Evolutionary conservation across 495 filamentous ascomycete species (phyloP).

Genomic region (Trichoderma gamsii): DNA sequence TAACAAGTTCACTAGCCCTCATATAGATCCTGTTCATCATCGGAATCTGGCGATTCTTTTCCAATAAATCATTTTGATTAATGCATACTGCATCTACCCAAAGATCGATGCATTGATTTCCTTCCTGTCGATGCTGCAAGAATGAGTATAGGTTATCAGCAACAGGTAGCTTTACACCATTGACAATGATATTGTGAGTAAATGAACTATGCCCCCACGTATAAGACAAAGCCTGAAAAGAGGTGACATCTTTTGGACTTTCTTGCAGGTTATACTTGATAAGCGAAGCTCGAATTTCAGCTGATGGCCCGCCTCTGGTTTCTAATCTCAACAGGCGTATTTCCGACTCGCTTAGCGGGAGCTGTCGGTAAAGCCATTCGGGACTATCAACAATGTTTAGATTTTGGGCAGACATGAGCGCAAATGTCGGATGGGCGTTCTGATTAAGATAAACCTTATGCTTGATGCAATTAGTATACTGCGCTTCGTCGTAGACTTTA

Average conservation of each 20-base stretch:
- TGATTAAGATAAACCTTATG: too few species aligned
- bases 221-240: not conserved
- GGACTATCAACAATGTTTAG: not conserved
- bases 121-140: not conserved
- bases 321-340: not conserved
- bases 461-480: too few species aligned
- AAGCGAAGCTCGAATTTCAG: constrained; percentile 3
- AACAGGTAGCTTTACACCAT: not conserved
- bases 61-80: not conserved
- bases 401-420: not conserved
- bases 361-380: not conserved
- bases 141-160: not conserved
- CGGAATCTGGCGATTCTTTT: constrained; percentile 12
- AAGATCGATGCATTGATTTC: not conserved
- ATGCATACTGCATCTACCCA: constrained; percentile 13
- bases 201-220: not conserved
- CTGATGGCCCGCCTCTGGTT: not conserved
- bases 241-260: not conserved
- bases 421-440: too few species aligned
- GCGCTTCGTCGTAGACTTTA: too few species aligned
- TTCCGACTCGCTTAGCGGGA: not conserved
- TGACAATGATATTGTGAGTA: not conserved
- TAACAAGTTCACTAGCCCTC: not conserved
- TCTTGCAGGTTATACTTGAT: not conserved
- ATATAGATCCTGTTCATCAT: constrained; percentile 10